Conservation (phyloP, 2,329 filamentous ascomycete species). For the Fusarium tricinctum region DNA sequence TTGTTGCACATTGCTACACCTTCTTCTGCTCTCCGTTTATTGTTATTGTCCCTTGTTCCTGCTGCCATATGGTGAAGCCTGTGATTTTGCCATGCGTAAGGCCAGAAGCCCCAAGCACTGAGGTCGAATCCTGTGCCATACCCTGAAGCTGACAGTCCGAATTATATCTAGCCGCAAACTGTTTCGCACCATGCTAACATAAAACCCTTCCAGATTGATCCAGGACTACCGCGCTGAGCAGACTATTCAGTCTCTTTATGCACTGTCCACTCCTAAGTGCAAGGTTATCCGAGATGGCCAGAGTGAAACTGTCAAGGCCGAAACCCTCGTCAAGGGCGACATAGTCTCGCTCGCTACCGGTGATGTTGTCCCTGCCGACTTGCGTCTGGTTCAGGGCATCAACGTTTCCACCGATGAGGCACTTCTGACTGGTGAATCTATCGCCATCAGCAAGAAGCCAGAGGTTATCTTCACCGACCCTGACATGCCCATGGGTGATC, state of each 20-base stretch:
- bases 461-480: slow-evolving; percentile 66
- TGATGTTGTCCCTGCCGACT: slow-evolving; percentile 78
- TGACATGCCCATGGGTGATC: slow-evolving; percentile 75
- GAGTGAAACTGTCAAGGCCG: slow-evolving; percentile 66
- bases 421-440: slow-evolving; percentile 79
- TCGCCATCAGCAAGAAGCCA: slow-evolving; percentile 76
- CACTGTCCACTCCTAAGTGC: slow-evolving; percentile 70
- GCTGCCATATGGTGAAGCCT: slow-evolving; percentile 51
- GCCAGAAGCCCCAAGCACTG: slow-evolving; percentile 49
- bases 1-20: slow-evolving; percentile 42
- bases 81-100: slow-evolving; percentile 46
- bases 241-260: slow-evolving; percentile 72
- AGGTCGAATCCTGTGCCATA: slow-evolving; percentile 47
- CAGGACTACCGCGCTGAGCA: slow-evolving; percentile 74
- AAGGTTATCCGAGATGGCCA: slow-evolving; percentile 69
- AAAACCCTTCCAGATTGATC: slow-evolving; percentile 61
- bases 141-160: slow-evolving; percentile 49
- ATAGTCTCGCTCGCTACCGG: slow-evolving; percentile 73
- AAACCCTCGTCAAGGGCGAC: slow-evolving; percentile 75
- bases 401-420: slow-evolving; percentile 84
- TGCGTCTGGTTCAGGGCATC: slow-evolving; percentile 74
- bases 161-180: slow-evolving; percentile 26
- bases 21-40: slow-evolving; percentile 9
- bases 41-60: slow-evolving; percentile 28
- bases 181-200: slow-evolving; percentile 50